Evolutionary conservation across 768 basidiomycete genomes (phyloP), one percentile per base, ranked within the genome.

Genomic region (Lactarius tabidus): DNA sequence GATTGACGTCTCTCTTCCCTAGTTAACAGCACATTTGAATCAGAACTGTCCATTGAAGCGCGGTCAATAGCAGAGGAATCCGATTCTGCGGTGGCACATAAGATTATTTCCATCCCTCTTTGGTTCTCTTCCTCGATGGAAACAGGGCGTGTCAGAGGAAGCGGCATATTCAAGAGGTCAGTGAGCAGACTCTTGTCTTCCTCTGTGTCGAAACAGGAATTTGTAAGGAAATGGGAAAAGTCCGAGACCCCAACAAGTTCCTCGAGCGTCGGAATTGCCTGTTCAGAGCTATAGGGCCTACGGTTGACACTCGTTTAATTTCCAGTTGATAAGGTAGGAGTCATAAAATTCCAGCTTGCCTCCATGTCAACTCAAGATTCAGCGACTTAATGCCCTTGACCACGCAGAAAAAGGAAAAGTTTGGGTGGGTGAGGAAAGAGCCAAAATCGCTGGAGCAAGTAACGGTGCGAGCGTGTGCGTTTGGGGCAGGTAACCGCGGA

Each of bases 361-460:
- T 67, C 68, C 68, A 69, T 2, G 66, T 60, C 14, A 69, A 41
- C 39, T 69, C 62, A 12, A 69, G 26, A 57, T 60, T 69, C 29
- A 67, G 55, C 18, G 62, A 59, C 51, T 64, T 69, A 28, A 56
- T 39, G 18, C 66, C 68, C 52, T 63, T 64, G 62, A 48, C 33
- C 26, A 15, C 8, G 23, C 29, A 59, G 28, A 59, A 63, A 10
- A 31, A 26, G 23, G 57, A 62, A 51, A 36, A 68, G 5, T 12
- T 23, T 18, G 35, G n/a, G n/a, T 55, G 26, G 33, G 48, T 33
- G 28, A 60, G 33, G 38, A 60, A 57, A 33, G 52, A 35, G 28
- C 43, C 62, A 43, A 57, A 52, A 53, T 61, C 38, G 28, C 41
- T 39, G 10, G 64, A 59, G 45, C 31, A 58, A 56, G 53, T 5